These are phyloP conservation scores for Mycena galericulata DNA, from an alignment of 768 basidiomycete species.

Conservation along the genomic window DNA sequence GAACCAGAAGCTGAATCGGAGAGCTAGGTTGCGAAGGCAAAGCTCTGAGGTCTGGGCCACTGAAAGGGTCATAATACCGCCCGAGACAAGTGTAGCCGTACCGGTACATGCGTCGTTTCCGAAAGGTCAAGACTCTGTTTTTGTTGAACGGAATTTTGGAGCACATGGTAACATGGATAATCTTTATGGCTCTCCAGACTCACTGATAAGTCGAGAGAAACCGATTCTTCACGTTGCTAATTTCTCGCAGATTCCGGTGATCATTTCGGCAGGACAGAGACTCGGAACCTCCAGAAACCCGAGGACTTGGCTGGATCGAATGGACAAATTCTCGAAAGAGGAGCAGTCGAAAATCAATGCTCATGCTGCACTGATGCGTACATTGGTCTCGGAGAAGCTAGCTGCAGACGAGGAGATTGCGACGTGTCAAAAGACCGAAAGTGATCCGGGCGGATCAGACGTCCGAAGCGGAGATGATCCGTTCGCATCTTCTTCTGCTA, in stretches of 20 bases:
- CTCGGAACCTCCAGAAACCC: constrained; percentile 27
- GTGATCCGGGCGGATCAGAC: too few species aligned
- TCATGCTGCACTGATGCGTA: neutral
- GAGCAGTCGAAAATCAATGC: neutral
- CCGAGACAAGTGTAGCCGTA: constrained; percentile 17
- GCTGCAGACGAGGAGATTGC: neutral
- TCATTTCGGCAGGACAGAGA: constrained; percentile 23
- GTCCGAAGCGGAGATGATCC: neutral
- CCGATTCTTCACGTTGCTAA: neutral
- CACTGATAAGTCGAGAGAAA: constrained; percentile 11
- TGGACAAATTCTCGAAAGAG: neutral
- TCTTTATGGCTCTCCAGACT: constrained; percentile 26
- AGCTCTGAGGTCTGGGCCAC: constrained; percentile 19
- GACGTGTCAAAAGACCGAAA: neutral
- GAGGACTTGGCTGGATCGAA: constrained; percentile 25
- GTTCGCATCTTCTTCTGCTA: neutral
- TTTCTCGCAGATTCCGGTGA: constrained; percentile 6
- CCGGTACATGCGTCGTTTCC: constrained; percentile 10
- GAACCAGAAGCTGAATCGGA: constrained; percentile 7
- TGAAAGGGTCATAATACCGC: constrained; percentile 24
- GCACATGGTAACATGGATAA: constrained; percentile 8
- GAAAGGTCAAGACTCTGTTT: constrained; percentile 2
- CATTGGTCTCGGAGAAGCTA: neutral
- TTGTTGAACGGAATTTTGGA: constrained; percentile 28
- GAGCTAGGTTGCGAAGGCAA: neutral